A percentile compares a stretch with the other conserved stretches of the same genome.
Evolutionary conservation across 2,329 filamentous ascomycete genomes (phyloP).

Genomic region (Monilinia polystroma): DNA sequence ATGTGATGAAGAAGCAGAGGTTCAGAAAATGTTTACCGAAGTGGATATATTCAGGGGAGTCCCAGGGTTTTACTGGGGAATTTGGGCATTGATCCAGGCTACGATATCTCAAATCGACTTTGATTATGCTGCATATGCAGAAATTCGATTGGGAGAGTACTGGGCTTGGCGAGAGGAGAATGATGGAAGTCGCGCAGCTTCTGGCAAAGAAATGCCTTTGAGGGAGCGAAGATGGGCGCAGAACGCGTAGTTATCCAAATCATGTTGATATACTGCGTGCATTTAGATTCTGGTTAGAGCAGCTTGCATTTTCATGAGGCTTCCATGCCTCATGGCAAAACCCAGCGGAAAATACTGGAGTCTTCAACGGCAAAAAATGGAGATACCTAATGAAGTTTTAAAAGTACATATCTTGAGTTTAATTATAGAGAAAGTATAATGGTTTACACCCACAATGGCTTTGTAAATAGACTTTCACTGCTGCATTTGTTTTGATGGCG

Average conservation of each 20-base stretch:
- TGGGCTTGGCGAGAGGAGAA: conserved; percentile 83
- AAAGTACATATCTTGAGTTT: conserved; percentile 15
- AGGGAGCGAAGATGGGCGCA: conserved; percentile 74
- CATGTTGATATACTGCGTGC: neutral
- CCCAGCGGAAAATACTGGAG: conserved; percentile 12
- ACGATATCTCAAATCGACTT: conserved; percentile 95
- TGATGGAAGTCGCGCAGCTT: conserved; percentile 57
- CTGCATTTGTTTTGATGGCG: neutral
- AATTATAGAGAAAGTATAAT: neutral
- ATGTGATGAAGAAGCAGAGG: conserved; percentile 58
- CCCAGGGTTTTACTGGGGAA: conserved; percentile 88
- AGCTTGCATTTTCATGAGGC: conserved; percentile 25
- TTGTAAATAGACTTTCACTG: neutral
- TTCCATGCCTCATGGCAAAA: conserved; percentile 25
- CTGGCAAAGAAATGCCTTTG: conserved; percentile 62
- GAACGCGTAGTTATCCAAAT: conserved; percentile 28
- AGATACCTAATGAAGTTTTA: conserved; percentile 17
- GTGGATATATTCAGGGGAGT: conserved; percentile 86
- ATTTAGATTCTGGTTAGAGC: conserved; percentile 17
- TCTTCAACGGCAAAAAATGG: conserved; percentile 25
- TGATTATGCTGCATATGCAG: conserved; percentile 90
- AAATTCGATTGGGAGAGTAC: conserved; percentile 83
- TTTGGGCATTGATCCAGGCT: conserved; percentile 94
- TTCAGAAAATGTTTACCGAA: conserved; percentile 69
- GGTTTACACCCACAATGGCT: neutral